Evolutionary conservation across 2,329 filamentous ascomycete genomes (phyloP).

Genomic region (Diplodia intermedia): DNA sequence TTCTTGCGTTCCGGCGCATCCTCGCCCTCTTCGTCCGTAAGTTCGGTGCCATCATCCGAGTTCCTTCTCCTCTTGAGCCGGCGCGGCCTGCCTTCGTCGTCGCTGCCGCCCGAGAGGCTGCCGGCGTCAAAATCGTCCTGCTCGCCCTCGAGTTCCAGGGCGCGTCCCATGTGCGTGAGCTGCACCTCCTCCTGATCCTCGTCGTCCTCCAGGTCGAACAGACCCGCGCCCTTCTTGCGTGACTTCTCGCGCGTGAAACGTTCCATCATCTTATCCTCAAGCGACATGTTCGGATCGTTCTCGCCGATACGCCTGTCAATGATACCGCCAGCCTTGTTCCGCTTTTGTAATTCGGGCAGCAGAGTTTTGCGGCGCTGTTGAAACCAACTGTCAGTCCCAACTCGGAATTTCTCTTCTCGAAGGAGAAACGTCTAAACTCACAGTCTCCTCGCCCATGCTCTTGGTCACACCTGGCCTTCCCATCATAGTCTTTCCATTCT

Average conservation of each 20-base stretch:
- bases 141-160: conserved; percentile 68
- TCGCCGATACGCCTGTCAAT: conserved; percentile 94
- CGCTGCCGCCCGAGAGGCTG: conserved; percentile 65
- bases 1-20: conserved; percentile 83
- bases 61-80: conserved; percentile 54
- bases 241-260: conserved; percentile 90
- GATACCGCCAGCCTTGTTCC: conserved; percentile 91
- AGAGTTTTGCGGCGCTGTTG: conserved; percentile 76
- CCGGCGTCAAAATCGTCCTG: conserved; percentile 81
- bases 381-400: conserved; percentile 3
- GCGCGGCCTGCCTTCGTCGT: conserved; percentile 49
- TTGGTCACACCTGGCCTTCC: conserved; percentile 85
- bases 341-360: conserved; percentile 85
- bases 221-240: conserved; percentile 73
- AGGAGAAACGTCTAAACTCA: conserved; percentile 49
- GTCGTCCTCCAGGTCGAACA: conserved; percentile 92
- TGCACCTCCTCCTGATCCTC: conserved; percentile 69
- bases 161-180: conserved; percentile 84
- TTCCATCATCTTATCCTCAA: conserved; percentile 90
- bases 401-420: too few relatives aligned
- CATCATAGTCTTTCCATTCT: conserved; percentile 63
- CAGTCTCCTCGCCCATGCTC: conserved; percentile 83
- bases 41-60: conserved; percentile 57
- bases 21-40: conserved; percentile 53
- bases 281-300: conserved; percentile 90